These are phyloP conservation scores for Westerdykella ornata DNA, from an alignment of 2,329 filamentous ascomycete genomes.

Conservation along the genomic window DNA sequence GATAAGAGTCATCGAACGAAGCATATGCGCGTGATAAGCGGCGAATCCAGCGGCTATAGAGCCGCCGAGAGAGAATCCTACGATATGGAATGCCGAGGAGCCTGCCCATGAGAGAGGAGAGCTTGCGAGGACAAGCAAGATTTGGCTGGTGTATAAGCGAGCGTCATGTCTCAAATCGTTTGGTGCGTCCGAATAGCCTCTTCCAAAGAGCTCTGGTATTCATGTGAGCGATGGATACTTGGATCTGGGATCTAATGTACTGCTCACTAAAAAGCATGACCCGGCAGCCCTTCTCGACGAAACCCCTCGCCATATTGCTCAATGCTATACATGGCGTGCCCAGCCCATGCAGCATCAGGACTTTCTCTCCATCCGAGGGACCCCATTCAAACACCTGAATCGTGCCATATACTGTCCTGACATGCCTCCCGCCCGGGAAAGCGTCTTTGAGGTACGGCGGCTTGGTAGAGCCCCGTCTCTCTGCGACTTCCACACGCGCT, in stretches of 20 bases:
- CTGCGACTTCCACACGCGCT: no score
- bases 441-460: conserved; percentile 64
- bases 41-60: conserved; percentile 66
- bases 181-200: conserved; percentile 70
- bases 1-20: conserved; percentile 66
- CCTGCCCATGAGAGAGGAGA: conserved; percentile 53
- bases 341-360: conserved; percentile 74
- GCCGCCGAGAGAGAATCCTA: conserved; percentile 78
- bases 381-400: conserved; percentile 77
- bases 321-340: conserved; percentile 69
- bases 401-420: conserved; percentile 62
- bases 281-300: conserved; percentile 61
- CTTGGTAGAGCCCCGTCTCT: no score
- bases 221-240: conserved; percentile 6
- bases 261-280: conserved; percentile 67
- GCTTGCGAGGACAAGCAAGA: conserved; percentile 63
- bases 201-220: conserved; percentile 61
- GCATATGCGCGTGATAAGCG: conserved; percentile 59
- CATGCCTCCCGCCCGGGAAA: conserved; percentile 62
- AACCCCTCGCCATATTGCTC: conserved; percentile 57
- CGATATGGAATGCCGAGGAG: conserved; percentile 52
- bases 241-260: not conserved
- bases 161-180: conserved; percentile 61
- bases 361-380: conserved; percentile 61
- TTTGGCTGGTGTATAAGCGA: conserved; percentile 66